Percentiles rank a stretch among this genome's conserved stretches.
These are phyloP conservation scores for Centaurea solstitialis DNA, from an alignment of 129 eudicot species.

Conservation along the genomic window DNA sequence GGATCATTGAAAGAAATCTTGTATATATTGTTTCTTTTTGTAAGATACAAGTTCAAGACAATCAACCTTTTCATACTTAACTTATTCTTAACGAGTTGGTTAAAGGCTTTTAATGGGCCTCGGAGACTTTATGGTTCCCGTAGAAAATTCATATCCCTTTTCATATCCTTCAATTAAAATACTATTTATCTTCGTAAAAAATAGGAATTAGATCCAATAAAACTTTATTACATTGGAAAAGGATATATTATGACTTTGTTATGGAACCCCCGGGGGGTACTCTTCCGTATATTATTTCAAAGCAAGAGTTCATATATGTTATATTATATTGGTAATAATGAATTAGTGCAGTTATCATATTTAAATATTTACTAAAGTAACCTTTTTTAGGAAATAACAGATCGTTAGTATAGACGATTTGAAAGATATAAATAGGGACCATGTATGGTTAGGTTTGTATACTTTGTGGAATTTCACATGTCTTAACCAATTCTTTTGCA, in stretches of 20 bases:
- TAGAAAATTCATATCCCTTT: background rate
- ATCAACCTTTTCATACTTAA: background rate
- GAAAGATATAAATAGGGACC: background rate
- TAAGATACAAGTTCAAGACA: background rate
- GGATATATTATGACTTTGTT: background rate
- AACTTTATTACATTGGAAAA: background rate
- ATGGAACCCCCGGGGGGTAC: background rate
- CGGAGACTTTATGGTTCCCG: background rate
- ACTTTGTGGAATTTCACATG: constrained; percentile 13
- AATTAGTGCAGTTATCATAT: background rate
- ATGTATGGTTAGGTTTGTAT: background rate
- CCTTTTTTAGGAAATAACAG: background rate
- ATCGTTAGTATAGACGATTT: background rate
- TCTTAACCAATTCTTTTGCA: constrained; percentile 18
- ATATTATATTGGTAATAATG: background rate
- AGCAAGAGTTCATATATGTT: background rate
- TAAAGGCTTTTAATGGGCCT: background rate
- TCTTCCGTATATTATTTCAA: background rate
- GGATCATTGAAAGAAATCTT: background rate
- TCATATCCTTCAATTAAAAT: background rate
- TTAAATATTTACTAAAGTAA: background rate
- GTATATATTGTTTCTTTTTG: background rate
- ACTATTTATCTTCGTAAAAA: background rate
- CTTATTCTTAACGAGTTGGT: background rate
- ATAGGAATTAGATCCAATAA: background rate